Conservation (phyloP, 306 rosid genomes). For the Cajanus cajan region DNA sequence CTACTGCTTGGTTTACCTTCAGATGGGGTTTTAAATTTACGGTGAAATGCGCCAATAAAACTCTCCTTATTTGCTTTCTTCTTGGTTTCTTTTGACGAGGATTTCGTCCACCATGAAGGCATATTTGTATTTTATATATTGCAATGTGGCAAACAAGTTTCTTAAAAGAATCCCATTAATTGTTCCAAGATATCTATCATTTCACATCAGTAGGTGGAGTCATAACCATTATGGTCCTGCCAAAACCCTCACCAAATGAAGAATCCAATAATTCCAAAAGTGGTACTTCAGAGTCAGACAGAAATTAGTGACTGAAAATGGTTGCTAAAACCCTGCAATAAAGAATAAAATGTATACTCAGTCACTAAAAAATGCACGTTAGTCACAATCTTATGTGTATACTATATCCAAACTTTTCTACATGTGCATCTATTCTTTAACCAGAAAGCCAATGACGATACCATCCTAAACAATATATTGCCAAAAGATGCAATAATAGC, state of each 20-base stretch:
- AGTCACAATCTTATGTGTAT: not conserved
- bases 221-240: not conserved
- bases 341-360: constrained; percentile 1
- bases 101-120: constrained; percentile 91
- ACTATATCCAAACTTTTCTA: not conserved
- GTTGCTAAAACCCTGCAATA: constrained; percentile 44
- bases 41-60: constrained; percentile 63
- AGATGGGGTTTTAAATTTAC: constrained; percentile 64
- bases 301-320: not conserved
- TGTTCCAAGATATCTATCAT: constrained; percentile 23
- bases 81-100: constrained; percentile 78
- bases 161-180: constrained; percentile 25
- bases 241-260: constrained; percentile 30
- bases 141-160: constrained; percentile 8
- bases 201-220: constrained; percentile 13
- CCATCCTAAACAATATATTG: not conserved
- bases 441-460: not conserved
- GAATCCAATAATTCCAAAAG: constrained; percentile 27
- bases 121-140: constrained; percentile 43
- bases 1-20: constrained; percentile 58
- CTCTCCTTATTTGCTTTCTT: constrained; percentile 80
- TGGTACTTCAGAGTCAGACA: constrained; percentile 19
- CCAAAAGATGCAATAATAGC: not conserved
- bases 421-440: not conserved
- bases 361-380: not conserved